Evolutionary conservation across 129 eudicot genomes (phyloP), one percentile per base, ranked within the genome.

Genomic region (Cynara cardunculus): DNA sequence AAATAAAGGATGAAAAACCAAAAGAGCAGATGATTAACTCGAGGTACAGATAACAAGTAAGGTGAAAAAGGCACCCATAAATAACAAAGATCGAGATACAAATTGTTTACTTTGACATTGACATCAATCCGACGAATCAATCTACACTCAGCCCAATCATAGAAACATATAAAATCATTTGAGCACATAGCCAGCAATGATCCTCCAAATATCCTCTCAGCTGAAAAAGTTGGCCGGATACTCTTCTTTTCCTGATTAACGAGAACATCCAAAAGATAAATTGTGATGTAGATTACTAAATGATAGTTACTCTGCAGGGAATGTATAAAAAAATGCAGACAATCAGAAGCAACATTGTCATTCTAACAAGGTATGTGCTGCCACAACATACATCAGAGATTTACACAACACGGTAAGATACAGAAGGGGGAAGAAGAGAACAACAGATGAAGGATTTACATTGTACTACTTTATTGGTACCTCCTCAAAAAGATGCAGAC

Each of bases 81-180:
- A 73, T 35, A 41, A 26, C 22, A 25, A 65, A 53, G 25, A 19
- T 31, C 19, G 35, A 59, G 11, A 59, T 71, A 28, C 56, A 34
- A 46, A 67, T 18, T 75, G 73, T 90, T 89, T 85, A 95, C 99
- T 81, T 95, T 95, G 61, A 95, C 97, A 62, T 73, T 89, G 71
- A 95, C 99, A 85, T 95, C 99, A 87, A 95, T 92, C 64, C 99
- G 85, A 26, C 94, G 86, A 72, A 95, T 90, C 87, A 95, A 87
- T 87, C 94, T 88, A 87, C 99, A 95, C 78, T 95, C 97, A 27
- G 97, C 93, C 99, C 99, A 95, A 78, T 95, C 99, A 84, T 92
- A 95, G 81, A 95, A 95, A 86, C 97, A 95, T 69, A 95, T 92
- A 85, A 95, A 95, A 81, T 95, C 99, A 84, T 92, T 95, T 59